Evolutionary conservation across 148 eudicot species (phyloP).

Genomic region (Salicornia ramosissima): DNA sequence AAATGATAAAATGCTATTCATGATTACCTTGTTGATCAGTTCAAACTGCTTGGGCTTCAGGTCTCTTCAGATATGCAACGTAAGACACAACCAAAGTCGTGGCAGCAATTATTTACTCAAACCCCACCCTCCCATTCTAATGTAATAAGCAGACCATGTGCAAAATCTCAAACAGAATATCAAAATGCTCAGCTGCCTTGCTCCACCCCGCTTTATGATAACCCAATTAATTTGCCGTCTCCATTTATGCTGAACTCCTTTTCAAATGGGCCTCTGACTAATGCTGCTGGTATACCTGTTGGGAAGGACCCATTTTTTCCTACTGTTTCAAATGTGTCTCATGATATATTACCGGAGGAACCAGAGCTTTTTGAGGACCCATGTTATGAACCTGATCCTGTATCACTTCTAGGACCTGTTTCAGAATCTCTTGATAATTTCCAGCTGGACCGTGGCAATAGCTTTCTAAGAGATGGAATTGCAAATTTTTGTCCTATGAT

Average conservation of each 20-base stretch:
- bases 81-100: conserved; percentile 62
- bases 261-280: conserved; percentile 43
- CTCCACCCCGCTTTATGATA: conserved; percentile 57
- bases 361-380: conserved; percentile 96
- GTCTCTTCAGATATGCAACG: conserved; percentile 59
- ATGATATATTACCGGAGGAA: conserved; percentile 69
- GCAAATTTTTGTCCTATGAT: conserved; percentile 46
- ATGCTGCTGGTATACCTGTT: conserved; percentile 42
- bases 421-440: conserved; percentile 89
- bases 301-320: conserved; percentile 56
- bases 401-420: conserved; percentile 90
- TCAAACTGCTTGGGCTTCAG: conserved; percentile 41
- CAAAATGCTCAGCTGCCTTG: conserved; percentile 42
- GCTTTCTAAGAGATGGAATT: conserved; percentile 51
- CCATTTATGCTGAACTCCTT: conserved; percentile 64
- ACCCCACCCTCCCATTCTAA: conserved; percentile 51
- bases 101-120: conserved; percentile 89
- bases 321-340: conserved; percentile 39
- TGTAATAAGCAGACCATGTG: conserved; percentile 74
- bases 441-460: conserved; percentile 66
- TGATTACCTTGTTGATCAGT: conserved; percentile 12
- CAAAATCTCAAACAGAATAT: conserved; percentile 53
- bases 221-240: conserved; percentile 75
- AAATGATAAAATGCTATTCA: background rate
- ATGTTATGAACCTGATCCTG: conserved; percentile 91